Percentiles rank a stretch among this genome's conserved stretches.
Conservation (phyloP, 306 rosid species). For the Nissolia schottii region DNA sequence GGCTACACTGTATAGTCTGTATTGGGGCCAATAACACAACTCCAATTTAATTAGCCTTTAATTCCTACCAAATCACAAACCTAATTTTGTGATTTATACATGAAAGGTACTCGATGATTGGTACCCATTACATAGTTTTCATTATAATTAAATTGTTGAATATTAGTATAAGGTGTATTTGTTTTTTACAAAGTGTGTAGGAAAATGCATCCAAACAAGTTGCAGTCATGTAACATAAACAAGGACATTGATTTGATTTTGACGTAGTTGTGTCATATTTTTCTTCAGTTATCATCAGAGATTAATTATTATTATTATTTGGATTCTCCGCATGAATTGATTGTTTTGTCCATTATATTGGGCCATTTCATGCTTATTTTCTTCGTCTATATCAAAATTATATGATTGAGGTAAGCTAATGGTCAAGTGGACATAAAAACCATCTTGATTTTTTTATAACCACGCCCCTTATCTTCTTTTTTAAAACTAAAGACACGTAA, state of each 20-base stretch:
- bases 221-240: neutral
- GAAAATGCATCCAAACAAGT: neutral
- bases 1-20: neutral
- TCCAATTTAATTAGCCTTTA: neutral
- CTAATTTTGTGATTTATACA: neutral
- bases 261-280: neutral
- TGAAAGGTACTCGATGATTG: neutral
- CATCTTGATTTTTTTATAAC: neutral
- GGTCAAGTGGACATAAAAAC: neutral
- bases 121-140: neutral
- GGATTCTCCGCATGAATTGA: conserved; percentile 9
- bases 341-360: conserved; percentile 11
- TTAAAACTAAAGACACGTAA: neutral
- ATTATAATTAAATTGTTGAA: neutral
- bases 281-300: neutral
- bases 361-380: neutral
- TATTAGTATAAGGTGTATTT: neutral
- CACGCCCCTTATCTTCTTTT: neutral
- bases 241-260: conserved; percentile 14
- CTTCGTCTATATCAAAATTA: neutral
- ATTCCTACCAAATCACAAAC: neutral
- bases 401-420: neutral
- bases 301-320: conserved; percentile 21
- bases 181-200: neutral
- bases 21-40: neutral